Evolutionary conservation across 139 green algal genomes (phyloP).

Genomic region (Cymbomonas tetramitiformis): DNA sequence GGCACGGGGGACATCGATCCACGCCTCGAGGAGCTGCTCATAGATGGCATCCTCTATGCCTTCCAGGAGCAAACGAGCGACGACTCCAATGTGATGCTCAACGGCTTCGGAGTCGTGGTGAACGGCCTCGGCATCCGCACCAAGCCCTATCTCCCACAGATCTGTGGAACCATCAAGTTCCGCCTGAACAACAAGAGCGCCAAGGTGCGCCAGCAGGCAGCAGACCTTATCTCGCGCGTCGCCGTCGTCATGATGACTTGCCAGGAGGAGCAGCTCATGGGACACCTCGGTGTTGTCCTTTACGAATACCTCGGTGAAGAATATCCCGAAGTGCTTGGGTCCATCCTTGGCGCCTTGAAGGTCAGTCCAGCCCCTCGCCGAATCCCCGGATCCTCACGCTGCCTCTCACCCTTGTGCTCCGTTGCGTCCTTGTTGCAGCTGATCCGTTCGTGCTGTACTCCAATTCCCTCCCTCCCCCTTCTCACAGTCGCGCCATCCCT

Average conservation of each 20-base stretch:
- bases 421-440: too few relatives aligned
- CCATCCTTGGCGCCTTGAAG: conserved; percentile 88
- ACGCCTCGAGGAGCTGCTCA: conserved; percentile 85
- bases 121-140: conserved; percentile 77
- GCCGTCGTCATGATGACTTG: conserved; percentile 86
- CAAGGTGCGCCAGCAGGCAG: conserved; percentile 88
- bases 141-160: conserved; percentile 93
- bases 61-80: conserved; percentile 87
- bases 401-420: neutral
- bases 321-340: conserved; percentile 90
- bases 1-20: conserved; percentile 84
- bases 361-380: too few relatives aligned
- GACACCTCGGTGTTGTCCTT: conserved; percentile 87
- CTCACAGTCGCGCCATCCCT: too few relatives aligned
- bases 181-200: conserved; percentile 95
- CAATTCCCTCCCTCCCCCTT: too few relatives aligned
- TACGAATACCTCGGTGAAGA: conserved; percentile 97
- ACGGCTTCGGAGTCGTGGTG: conserved; percentile 90
- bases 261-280: conserved; percentile 89
- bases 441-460: too few relatives aligned
- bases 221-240: conserved; percentile 86
- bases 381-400: neutral
- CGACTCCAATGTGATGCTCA: conserved; percentile 70
- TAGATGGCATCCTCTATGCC: conserved; percentile 95
- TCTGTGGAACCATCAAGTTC: conserved; percentile 98